Evolutionary conservation across 2,329 filamentous ascomycete genomes (phyloP), one percentile per base, ranked within the genome.

Genomic region (Botrytis hyacinthi): DNA sequence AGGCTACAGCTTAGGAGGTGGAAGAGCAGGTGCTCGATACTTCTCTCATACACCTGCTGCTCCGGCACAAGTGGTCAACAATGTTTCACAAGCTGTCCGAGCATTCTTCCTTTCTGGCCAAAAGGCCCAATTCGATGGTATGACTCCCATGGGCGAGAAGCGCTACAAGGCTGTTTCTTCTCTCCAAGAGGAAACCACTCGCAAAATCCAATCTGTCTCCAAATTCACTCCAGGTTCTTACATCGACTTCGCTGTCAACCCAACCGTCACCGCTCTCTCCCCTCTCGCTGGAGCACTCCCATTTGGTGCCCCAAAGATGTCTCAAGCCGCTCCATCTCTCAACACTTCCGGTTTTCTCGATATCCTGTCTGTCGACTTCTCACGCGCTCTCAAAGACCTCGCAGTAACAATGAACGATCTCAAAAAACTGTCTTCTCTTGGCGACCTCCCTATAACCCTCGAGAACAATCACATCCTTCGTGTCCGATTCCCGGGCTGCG

Each of bases 81-180:
- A 97, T 83, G 95, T 98, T n/a, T 97, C 94, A 20, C 91, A 94
- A 78, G 96, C 94, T 8, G 91, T 98, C 80, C 90, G 96, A 71
- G 95, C 94, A 20, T 98, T 99, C 83, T 92, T 93, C 84, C 87
- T 97, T n/a, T 94, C 93, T 0, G 96, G 96, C 0, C 90, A 97
- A 80, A 96, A 95, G 82, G 91, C 92, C 16, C 92, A 93, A 73
- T 98, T 95, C 78, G 93, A 97, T 81, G 95, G 95, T 20, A 82
- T 92, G 61, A 90, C 91, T 72, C 83, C 88, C 26, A 89, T 87
- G 18, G 95, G 95, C 62, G 90, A 95, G 83, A 92, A 92, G 83
- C 88, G 89, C 74, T 98, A 94, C 85, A 92, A 93, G 80, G 85
- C 89, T 44, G 89, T 98, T n/a, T 92, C 91, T 48, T 85, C 86